These are phyloP conservation scores for Gossypium schwendimanii DNA, from an alignment of 441 rosid genomes.

Conservation along the genomic window DNA sequence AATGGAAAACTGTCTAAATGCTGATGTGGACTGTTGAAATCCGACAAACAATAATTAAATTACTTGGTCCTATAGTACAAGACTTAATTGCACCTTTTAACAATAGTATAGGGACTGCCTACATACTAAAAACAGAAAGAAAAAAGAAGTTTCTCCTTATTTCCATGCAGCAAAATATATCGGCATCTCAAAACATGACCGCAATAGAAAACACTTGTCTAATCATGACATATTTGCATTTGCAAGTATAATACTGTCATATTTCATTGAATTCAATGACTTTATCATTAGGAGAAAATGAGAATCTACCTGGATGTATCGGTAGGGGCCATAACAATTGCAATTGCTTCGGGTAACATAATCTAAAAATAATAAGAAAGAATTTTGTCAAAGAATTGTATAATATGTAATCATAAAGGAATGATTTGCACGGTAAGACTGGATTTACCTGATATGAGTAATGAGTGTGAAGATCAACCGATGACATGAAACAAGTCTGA, in stretches of 20 bases:
- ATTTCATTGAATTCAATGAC: constrained; percentile 9
- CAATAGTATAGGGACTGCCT: too few relatives aligned
- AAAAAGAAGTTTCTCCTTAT: not conserved
- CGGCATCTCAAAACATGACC: not conserved
- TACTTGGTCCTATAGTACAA: not conserved
- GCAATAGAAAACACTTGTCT: not conserved
- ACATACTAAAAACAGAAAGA: not conserved
- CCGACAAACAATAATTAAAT: not conserved
- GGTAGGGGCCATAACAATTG: constrained; percentile 92
- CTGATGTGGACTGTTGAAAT: not conserved
- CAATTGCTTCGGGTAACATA: constrained; percentile 97
- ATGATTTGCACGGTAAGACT: not conserved
- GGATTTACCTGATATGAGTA: constrained; percentile 68
- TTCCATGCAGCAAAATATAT: not conserved
- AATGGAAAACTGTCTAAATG: not conserved
- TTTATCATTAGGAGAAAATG: not conserved
- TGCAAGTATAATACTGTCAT: not conserved
- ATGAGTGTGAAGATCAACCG: constrained; percentile 96
- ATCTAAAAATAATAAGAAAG: constrained; percentile 37
- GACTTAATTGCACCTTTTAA: not conserved
- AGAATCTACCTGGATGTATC: constrained; percentile 54
- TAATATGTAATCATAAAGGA: not conserved
- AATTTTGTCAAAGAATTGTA: not conserved
- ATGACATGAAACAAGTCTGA: constrained; percentile 97
- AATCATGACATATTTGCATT: not conserved